Percentiles rank a stretch among this genome's conserved stretches.
phyloP scores from a whole-genome alignment of 192 early-diverging fungal species.

The Neocallimastix lanati region DNA sequence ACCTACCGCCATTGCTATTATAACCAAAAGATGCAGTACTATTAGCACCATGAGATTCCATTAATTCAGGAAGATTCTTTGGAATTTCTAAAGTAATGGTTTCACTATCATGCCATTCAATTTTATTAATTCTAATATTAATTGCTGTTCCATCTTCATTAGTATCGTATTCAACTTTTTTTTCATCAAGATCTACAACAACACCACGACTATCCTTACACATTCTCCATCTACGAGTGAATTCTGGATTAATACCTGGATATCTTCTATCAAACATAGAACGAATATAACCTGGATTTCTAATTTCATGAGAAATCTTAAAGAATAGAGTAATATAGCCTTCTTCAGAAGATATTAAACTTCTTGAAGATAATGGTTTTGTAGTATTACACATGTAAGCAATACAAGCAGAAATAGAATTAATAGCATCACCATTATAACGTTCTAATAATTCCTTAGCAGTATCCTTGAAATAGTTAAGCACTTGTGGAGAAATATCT shows the following conservation, averaged over 20 bases:
- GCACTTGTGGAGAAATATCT: slow-evolving; percentile 49
- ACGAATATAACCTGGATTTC: slow-evolving; percentile 16
- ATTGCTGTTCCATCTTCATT: slow-evolving; percentile 22
- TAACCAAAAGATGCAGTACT: background rate
- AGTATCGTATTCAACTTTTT: slow-evolving; percentile 41
- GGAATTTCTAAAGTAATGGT: slow-evolving; percentile 52
- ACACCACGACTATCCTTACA: slow-evolving; percentile 60
- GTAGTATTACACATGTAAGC: slow-evolving; percentile 75
- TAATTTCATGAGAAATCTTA: slow-evolving; percentile 41
- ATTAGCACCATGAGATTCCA: slow-evolving; percentile 16
- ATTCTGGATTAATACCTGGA: slow-evolving; percentile 67
- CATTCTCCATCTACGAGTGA: slow-evolving; percentile 65
- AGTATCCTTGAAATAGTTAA: slow-evolving; percentile 55
- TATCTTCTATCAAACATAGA: background rate
- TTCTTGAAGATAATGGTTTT: slow-evolving; percentile 63
- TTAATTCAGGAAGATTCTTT: slow-evolving; percentile 60
- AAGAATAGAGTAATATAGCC: slow-evolving; percentile 66
- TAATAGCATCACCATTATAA: slow-evolving; percentile 49
- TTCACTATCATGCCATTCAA: slow-evolving; percentile 42
- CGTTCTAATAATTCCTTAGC: slow-evolving; percentile 52
- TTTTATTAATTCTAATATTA: slow-evolving; percentile 38
- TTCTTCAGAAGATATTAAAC: slow-evolving; percentile 64
- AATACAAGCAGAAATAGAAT: slow-evolving; percentile 66
- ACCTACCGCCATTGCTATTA: background rate
- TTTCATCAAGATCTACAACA: slow-evolving; percentile 62